Base-by-base conservation (phyloP, 2,329 filamentous ascomycete species). In the Orbilia javanica region DNA sequence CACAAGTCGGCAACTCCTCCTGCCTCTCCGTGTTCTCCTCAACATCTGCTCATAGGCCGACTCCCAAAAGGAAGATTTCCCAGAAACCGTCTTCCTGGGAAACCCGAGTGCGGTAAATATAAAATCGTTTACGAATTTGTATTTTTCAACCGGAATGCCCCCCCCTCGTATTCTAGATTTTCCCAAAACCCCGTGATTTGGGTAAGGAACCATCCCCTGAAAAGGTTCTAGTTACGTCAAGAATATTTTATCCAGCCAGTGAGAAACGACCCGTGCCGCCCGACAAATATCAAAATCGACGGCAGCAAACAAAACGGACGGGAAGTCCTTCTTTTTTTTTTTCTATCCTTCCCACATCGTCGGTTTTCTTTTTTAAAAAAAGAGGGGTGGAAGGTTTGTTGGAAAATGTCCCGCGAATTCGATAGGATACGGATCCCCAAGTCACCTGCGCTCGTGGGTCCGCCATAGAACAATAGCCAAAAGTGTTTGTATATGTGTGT, bases 181-280 rank as follows among this genome's bases (percentile, higher is more conserved):
- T n/a, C 63, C 74, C 74, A 78, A 68, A 52, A 66, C 63, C 74
- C 73, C 57, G 74, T 72, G 74, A 72, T 63, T 50, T 68, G 67
- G 74, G 67, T 44, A 63, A 48, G 34, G 42, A 68, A 39, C 67
- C 64, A 78, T 63, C 31, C 67, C 74, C 27, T 46, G 50, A 71
- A 72, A 11, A 69, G 74, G 29, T 48, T 67, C 48, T 18, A n/a
- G 57, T 70, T 77, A 57, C 66, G 55, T 70, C 55, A 65, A 63
- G 42, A 25, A 27, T 48, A 44, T 6, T 55, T 65, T 68, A 67
- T 42, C 57, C 65, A 67, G 27, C 72, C 65, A 76, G 72, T 76
- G 46, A 76, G 34, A 76, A 57, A 36, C 25, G 4, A 69, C 55
- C 72, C 65, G 65, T 76, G 65, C 72, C 72, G 65, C 72, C 53